Evolutionary conservation across 1,284 basidiomycete species (phyloP).

Genomic region (Cystobasidiaceae sp.): DNA sequence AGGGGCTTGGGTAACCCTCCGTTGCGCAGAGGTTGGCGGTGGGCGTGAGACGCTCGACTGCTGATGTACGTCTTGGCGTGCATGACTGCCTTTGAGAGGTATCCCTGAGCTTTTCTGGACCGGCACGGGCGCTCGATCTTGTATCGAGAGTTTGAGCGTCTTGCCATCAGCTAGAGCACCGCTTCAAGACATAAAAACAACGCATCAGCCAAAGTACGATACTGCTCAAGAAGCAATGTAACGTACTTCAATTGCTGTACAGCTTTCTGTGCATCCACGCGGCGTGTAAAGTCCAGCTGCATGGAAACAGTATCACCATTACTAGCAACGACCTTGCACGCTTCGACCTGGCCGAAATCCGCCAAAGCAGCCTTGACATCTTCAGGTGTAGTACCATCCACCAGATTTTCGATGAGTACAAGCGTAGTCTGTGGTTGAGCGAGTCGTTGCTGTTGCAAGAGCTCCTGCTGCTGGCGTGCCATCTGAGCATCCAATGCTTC

Average conservation of each 20-base stretch:
- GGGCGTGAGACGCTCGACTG: neutral
- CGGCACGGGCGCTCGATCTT: conserved; percentile 5
- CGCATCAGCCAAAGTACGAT: neutral
- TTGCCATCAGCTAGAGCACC: conserved; percentile 27
- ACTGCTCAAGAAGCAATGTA: neutral
- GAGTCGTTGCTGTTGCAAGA: neutral
- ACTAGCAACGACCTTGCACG: conserved; percentile 12
- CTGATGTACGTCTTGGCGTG: conserved; percentile 2
- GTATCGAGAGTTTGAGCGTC: conserved; percentile 12
- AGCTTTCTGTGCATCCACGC: conserved; percentile 3
- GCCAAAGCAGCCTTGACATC: conserved; percentile 28
- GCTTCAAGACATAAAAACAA: neutral
- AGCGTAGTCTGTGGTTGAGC: conserved; percentile 1
- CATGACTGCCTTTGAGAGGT: conserved; percentile 9
- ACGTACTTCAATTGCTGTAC: conserved; percentile 22
- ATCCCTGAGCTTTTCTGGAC: neutral
- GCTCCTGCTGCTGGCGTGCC: neutral
- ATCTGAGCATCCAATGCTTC: conserved; percentile 11
- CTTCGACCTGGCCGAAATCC: conserved; percentile 23
- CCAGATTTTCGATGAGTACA: conserved; percentile 19
- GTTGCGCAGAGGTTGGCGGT: too few relatives aligned
- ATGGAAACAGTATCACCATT: conserved; percentile 27
- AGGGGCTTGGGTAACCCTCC: too few relatives aligned
- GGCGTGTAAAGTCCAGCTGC: conserved; percentile 13
- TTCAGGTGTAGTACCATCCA: conserved; percentile 30